phyloP scores from a whole-genome alignment of 164 flowering plant genomes.

The Kalanchoe fedtschenkoi region DNA sequence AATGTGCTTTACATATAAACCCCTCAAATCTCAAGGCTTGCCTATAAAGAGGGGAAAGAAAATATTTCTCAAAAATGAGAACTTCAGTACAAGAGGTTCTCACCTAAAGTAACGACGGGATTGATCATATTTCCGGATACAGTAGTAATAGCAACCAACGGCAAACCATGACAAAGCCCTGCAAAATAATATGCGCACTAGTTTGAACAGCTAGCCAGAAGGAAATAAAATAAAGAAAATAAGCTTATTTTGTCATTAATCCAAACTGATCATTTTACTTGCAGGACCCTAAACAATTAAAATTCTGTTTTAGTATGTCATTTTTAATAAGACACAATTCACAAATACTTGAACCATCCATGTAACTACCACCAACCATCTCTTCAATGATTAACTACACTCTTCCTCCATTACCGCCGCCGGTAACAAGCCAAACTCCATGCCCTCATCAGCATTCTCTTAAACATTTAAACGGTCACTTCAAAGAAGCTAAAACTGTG shows the following conservation, averaged over 20 bases:
- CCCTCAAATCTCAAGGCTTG: neutral
- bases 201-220: neutral
- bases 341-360: too few species aligned
- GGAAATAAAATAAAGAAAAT: neutral
- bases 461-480: neutral
- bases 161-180: conserved; percentile 99
- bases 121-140: conserved; percentile 84
- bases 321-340: neutral
- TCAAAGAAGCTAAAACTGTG: neutral
- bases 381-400: neutral
- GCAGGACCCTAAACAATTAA: neutral
- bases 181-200: conserved; percentile 7
- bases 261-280: neutral
- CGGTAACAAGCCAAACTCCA: too few species aligned
- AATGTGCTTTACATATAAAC: neutral
- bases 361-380: too few species aligned
- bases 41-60: neutral
- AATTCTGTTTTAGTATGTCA: neutral
- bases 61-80: neutral
- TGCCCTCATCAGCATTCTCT: neutral
- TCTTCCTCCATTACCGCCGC: too few species aligned
- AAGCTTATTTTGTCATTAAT: neutral
- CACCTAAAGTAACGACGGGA: conserved; percentile 91
- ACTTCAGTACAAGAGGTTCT: conserved; percentile 1
- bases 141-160: conserved; percentile 96